Base-by-base conservation (phyloP, 2,329 filamentous ascomycete species). In the Tetracladium maxilliforme region DNA sequence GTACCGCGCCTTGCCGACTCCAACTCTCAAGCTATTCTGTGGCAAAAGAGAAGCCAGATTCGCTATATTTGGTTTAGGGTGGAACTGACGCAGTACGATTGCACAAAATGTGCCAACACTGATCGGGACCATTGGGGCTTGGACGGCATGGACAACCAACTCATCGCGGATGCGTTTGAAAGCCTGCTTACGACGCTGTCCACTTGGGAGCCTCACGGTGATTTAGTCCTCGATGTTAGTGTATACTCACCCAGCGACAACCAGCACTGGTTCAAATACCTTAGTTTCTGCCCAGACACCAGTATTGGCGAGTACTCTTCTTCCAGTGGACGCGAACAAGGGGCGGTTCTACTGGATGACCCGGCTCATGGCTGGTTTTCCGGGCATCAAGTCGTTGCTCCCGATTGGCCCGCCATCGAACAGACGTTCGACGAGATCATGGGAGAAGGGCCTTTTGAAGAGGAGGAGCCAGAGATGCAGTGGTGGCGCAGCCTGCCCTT, bases 161-260 rank as follows among this genome's bases (percentile, higher is more conserved):
- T 42, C 14, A 45, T 49, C 23, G 27, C 30, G 19, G 31, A 37
- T 18, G 44, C 39, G 29, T 42, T 51, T 27, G 26, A 42, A 32
- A 33, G 30, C 26, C 28, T 52, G 16, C 44, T 52, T 24, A 35
- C 31, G 23, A 30, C 29, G 26, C 44, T 51, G 12, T 45, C 38
- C 37, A 17, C 22, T 32, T 51, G 43, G 45, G 40, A 48, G 30
- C 42, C 40, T 30, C 28, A 33, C n/a, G 31, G 43, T 25, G 34
- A 41, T 23, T 40, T 54, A 27, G 23, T 41, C 14, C 44, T 54
- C 19, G 51, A 53, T 37, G 45, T 52, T 16, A 51, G 45, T 30
- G 30, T 51, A 19, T 43, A 48, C 39, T 54, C 51, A 11, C 43
- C 41, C 7, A 50, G 46, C 27, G 49, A 52, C 23, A 36, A 33